A percentile compares a stretch with the other conserved stretches of the same genome.
phyloP scores from a whole-genome alignment of 441 rosid species.

The Biscutella auriculata region DNA sequence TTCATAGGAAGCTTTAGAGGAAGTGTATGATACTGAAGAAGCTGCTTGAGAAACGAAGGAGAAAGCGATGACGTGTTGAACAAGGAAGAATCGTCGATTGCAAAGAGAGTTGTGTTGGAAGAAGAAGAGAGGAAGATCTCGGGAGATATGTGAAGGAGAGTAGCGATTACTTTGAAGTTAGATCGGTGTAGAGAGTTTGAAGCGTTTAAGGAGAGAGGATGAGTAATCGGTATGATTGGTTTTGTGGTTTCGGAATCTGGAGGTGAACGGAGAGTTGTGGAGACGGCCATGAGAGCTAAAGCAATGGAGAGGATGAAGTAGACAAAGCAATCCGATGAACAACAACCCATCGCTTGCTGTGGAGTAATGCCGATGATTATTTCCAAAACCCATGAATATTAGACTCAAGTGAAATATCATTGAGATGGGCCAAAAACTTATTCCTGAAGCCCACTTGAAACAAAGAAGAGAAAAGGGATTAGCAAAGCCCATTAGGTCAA shows the following conservation, averaged over 20 bases:
- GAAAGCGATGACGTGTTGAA: constrained; percentile 34
- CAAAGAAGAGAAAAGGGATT: too few species aligned
- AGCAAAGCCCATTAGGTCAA: too few species aligned
- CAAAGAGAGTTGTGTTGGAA: constrained; percentile 57
- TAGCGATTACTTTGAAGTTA: constrained; percentile 51
- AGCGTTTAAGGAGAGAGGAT: constrained; percentile 38
- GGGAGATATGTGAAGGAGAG: constrained; percentile 49
- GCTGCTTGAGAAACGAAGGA: constrained; percentile 39
- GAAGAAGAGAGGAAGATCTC: constrained; percentile 44
- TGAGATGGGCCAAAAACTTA: too few species aligned
- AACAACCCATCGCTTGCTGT: constrained; percentile 29
- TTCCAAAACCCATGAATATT: too few species aligned
- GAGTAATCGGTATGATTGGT: constrained; percentile 9
- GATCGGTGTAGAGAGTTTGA: constrained; percentile 38
- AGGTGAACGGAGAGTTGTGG: constrained; percentile 35
- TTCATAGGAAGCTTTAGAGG: constrained; percentile 38
- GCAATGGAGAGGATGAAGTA: constrained; percentile 48
- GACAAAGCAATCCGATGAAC: constrained; percentile 40
- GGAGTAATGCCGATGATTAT: too few species aligned
- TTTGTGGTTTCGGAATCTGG: not conserved
- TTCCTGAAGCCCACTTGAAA: too few species aligned
- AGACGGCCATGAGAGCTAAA: constrained; percentile 64
- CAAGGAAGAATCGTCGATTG: constrained; percentile 47
- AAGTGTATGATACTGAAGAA: constrained; percentile 62
- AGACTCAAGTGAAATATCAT: too few species aligned